Evolutionary conservation across 768 basidiomycete species (phyloP), one percentile per base, ranked within the genome.

Genomic region (Xerocomellus amylosporus): DNA sequence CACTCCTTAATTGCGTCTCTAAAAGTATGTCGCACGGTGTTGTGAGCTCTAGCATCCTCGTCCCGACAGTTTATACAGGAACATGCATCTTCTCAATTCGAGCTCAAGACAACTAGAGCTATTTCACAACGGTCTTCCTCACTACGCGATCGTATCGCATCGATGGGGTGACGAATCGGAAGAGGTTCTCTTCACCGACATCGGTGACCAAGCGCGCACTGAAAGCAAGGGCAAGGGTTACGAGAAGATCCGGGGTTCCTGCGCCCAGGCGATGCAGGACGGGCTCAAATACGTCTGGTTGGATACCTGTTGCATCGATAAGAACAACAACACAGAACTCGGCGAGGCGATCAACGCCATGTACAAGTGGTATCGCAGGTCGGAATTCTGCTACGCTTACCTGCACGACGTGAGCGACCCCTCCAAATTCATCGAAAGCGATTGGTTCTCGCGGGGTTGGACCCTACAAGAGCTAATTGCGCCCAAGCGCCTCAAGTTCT

Each of bases 301-400:
- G 47, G 65, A 73, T n/a, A 72, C 71, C 0, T 71, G 63, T 28
- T 72, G 72, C 43, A 71, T 73, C 49, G 51, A 72, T 47, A 67
- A 53, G 56, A 38, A 30, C 37, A 71, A 57, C 49, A 66, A 53
- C 49, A 52, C 65, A 2, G 72, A 72, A 36, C 62, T 73, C 17
- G 26, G 37, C 26, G 63, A 72, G 39, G 62, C 72, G 19, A 68
- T 72, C 51, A 66, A 69, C 33, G 53, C 67, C 15, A 72, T 73
- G 69, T 73, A 64, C 58, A 56, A n/a, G 37, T 72, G 72, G 72
- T 73, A 72, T 53, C 45, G 46, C 2, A 44, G 60, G 14, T 61
- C 71, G 5, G 20, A 58, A 1, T 44, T 64, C 36, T 72, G 71
- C 53, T 64, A 67, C 12, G 65, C 54, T 5, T 68, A 72, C 52